A percentile compares a stretch with the other conserved stretches of the same genome.
Conservation (phyloP, 345 rosid genomes). For the Eucalyptus erythrocorys region DNA sequence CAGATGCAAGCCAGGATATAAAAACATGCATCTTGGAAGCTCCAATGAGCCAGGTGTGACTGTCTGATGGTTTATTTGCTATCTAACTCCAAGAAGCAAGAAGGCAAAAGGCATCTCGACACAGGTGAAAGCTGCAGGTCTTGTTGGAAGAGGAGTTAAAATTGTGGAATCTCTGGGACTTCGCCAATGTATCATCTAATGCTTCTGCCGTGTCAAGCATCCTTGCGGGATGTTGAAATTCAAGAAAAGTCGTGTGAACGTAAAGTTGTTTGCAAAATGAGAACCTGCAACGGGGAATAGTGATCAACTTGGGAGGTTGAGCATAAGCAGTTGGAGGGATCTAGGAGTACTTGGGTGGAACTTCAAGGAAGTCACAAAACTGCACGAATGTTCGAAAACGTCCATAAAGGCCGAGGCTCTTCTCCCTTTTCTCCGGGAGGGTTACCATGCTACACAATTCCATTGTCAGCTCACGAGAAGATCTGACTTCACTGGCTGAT, state of each 20-base stretch:
- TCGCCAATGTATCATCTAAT: neutral
- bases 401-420: neutral
- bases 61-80: neutral
- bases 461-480: neutral
- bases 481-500: neutral
- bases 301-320: neutral
- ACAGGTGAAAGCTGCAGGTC: neutral
- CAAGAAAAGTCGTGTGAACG: neutral
- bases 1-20: neutral
- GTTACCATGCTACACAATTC: neutral
- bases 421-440: neutral
- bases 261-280: neutral
- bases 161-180: neutral
- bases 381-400: neutral
- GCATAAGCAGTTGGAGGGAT: neutral
- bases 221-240: neutral
- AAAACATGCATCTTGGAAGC: neutral
- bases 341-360: neutral
- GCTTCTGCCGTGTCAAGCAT: neutral
- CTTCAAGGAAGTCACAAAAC: neutral
- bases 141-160: neutral
- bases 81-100: neutral
- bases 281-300: neutral
- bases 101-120: neutral
- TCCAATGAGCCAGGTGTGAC: neutral